phyloP scores from a whole-genome alignment of 352 stramenopile species.

The Phytophthora sansomeana region DNA sequence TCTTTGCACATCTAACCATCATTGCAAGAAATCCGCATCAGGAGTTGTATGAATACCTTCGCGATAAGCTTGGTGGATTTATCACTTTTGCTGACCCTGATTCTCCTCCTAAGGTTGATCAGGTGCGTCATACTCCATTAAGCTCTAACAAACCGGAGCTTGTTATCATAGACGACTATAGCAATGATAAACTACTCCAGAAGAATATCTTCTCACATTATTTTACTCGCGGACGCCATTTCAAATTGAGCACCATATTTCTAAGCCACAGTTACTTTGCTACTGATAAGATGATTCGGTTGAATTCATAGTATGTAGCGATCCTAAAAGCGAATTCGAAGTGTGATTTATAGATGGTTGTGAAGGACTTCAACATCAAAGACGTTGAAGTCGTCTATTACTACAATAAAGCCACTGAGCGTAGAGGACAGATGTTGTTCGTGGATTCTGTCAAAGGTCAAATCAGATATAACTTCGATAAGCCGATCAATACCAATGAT shows the following conservation, averaged over 20 bases:
- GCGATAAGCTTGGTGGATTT: no score
- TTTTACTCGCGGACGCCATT: conserved; percentile 38
- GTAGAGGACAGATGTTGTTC: conserved; percentile 35
- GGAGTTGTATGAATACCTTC: no score
- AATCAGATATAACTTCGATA: conserved; percentile 2
- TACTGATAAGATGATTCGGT: conserved; percentile 47
- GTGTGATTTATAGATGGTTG: conserved; percentile 41
- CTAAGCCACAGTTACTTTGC: no score
- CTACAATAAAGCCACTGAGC: conserved; percentile 37
- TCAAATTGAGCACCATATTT: conserved; percentile 32
- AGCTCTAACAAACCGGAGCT: no score
- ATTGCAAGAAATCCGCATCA: conserved; percentile 17
- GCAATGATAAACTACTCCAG: conserved; percentile 37
- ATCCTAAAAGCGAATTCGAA: conserved; percentile 46
- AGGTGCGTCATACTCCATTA: no score
- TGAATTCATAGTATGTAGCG: conserved; percentile 33
- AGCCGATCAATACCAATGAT: not conserved
- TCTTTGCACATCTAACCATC: not conserved
- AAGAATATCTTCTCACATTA: conserved; percentile 45
- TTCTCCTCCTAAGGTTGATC: no score
- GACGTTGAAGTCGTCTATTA: conserved; percentile 25
- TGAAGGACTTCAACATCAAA: conserved; percentile 37
- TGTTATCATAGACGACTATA: no score
- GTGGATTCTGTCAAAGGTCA: not conserved
- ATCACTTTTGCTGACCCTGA: no score